phyloP scores from a whole-genome alignment of 2,329 filamentous ascomycete genomes.

The Curvularia lunata region DNA sequence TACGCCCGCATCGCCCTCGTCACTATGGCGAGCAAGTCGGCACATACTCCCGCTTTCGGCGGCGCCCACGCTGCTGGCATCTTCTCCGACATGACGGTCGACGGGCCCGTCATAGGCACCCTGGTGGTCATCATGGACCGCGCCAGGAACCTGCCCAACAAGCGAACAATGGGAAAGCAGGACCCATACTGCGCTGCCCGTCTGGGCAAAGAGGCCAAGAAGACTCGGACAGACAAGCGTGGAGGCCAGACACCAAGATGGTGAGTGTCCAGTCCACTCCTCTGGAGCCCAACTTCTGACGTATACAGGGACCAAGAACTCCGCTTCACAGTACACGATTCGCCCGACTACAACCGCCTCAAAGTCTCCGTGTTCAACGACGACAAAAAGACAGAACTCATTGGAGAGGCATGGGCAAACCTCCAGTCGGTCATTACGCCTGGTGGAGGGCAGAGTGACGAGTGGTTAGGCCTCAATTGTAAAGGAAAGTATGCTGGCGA shows the following conservation, averaged over 20 bases:
- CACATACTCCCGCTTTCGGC: constrained; percentile 49
- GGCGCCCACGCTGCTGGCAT: constrained; percentile 86
- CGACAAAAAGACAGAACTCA: constrained; percentile 95
- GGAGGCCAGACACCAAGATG: constrained; percentile 96
- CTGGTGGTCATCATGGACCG: constrained; percentile 90
- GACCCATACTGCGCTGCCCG: constrained; percentile 95
- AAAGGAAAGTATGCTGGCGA: constrained; percentile 96
- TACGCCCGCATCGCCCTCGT: not conserved
- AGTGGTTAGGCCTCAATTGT: constrained; percentile 87
- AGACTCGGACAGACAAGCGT: constrained; percentile 90
- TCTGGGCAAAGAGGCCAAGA: constrained; percentile 95
- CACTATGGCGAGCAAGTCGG: constrained; percentile 47
- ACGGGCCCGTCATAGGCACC: constrained; percentile 92
- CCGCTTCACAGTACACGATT: constrained; percentile 94
- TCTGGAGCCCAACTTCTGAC: constrained; percentile 20
- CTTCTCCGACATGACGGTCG: constrained; percentile 90
- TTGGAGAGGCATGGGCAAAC: constrained; percentile 91
- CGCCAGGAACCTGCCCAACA: constrained; percentile 95
- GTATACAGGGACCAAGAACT: constrained; percentile 88
- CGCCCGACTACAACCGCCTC: constrained; percentile 91
- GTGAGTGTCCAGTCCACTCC: constrained; percentile 61
- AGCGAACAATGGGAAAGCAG: constrained; percentile 97
- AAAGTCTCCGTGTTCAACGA: constrained; percentile 98
- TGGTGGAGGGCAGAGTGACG: constrained; percentile 90
- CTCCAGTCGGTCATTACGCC: constrained; percentile 79